These are phyloP conservation scores for Penicillium paxilli DNA, from an alignment of 495 filamentous ascomycete genomes.

Conservation along the genomic window DNA sequence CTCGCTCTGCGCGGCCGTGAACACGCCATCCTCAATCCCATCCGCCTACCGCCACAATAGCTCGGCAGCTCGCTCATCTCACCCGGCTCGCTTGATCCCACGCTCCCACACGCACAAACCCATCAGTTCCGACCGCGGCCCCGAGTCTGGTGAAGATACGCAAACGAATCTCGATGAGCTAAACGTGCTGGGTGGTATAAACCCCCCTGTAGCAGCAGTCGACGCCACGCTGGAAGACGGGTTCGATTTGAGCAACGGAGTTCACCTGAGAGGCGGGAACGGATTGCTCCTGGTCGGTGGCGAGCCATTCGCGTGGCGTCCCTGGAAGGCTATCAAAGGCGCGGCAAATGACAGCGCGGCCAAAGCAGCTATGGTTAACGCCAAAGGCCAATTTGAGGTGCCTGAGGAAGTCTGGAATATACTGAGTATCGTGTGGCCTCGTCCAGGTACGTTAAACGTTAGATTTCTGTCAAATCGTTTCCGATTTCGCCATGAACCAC, in stretches of 20 bases:
- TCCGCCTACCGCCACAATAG: constrained; percentile 30
- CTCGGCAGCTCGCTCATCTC: constrained; percentile 26
- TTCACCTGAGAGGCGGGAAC: constrained; percentile 61
- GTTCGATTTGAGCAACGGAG: constrained; percentile 78
- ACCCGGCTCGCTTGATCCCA: constrained; percentile 38
- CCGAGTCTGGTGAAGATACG: constrained; percentile 57
- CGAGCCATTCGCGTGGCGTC: constrained; percentile 85
- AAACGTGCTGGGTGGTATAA: constrained; percentile 76
- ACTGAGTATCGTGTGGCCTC: constrained; percentile 79
- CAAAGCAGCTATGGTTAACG: constrained; percentile 60
- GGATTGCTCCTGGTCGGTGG: constrained; percentile 77
- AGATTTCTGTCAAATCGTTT: too few relatives aligned
- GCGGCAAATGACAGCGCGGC: constrained; percentile 26
- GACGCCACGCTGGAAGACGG: constrained; percentile 76
- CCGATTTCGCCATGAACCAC: constrained; percentile 5
- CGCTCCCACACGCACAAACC: constrained; percentile 42
- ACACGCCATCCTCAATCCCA: not conserved
- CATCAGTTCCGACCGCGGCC: constrained; percentile 55
- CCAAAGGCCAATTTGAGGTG: constrained; percentile 80
- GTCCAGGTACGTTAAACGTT: constrained; percentile 67
- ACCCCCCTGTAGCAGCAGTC: constrained; percentile 76
- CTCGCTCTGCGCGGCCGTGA: constrained; percentile 9
- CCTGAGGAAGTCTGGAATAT: constrained; percentile 70
- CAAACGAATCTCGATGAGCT: constrained; percentile 75
- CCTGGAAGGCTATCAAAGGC: constrained; percentile 56